Evolutionary conservation across 1,284 basidiomycete species (phyloP).

Genomic region (Ceraceosorus guamensis): DNA sequence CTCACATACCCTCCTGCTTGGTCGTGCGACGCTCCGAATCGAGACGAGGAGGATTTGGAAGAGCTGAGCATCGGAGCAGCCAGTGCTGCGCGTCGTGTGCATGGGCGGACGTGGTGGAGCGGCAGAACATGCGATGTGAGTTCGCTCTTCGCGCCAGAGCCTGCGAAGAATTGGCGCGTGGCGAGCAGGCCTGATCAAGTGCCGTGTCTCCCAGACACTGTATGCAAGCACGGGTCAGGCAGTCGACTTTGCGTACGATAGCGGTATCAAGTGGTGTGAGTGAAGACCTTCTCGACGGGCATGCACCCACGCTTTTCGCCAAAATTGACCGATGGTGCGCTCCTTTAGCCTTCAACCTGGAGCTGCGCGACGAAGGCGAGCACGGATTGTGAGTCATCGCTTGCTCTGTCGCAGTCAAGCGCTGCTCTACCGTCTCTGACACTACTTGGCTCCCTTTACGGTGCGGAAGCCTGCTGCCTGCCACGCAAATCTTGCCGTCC

Average conservation of each 20-base stretch:
- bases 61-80: conserved; percentile 69
- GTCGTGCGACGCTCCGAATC: conserved; percentile 61
- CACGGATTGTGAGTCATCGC: conserved; percentile 56
- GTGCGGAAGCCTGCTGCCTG: conserved; percentile 56
- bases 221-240: conserved; percentile 36
- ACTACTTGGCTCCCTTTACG: not conserved
- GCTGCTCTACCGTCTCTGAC: conserved; percentile 34
- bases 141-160: too few species aligned
- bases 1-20: conserved; percentile 66
- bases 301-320: conserved; percentile 49
- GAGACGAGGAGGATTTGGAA: conserved; percentile 72
- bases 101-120: conserved; percentile 58
- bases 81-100: conserved; percentile 57
- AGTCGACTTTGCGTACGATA: conserved; percentile 7
- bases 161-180: too few species aligned
- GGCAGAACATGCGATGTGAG: conserved; percentile 61
- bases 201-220: not conserved
- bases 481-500: conserved; percentile 65
- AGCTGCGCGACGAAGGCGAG: conserved; percentile 73
- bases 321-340: conserved; percentile 63
- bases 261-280: conserved; percentile 18
- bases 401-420: not conserved
- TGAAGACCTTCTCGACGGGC: conserved; percentile 62
- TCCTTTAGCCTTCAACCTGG: conserved; percentile 67
- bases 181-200: too few species aligned